Conservation (phyloP, 2,329 filamentous ascomycete species). For the Aspergillus sp. region DNA sequence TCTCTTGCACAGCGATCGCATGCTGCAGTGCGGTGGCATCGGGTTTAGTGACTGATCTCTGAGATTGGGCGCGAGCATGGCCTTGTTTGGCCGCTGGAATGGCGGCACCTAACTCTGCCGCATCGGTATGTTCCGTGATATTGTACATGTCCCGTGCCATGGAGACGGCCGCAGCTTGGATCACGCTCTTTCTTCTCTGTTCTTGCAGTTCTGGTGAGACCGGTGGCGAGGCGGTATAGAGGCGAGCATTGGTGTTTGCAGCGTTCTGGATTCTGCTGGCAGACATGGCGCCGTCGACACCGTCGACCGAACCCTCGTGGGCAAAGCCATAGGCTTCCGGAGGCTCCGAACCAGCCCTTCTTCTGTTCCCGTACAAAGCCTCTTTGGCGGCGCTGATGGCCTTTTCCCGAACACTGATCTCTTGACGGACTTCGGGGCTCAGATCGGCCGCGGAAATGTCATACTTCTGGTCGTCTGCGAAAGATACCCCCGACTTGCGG, state of each 20-base stretch:
- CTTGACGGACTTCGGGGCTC: conserved; percentile 51
- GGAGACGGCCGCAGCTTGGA: conserved; percentile 79
- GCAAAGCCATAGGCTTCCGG: conserved; percentile 63
- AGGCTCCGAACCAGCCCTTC: conserved; percentile 66
- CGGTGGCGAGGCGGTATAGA: conserved; percentile 76
- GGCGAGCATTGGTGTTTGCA: conserved; percentile 68
- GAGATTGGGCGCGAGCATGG: conserved; percentile 31
- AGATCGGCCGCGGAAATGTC: conserved; percentile 63
- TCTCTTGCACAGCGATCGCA: conserved; percentile 68
- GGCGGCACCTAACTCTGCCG: conserved; percentile 17
- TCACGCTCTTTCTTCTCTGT: conserved; percentile 65
- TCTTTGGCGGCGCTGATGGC: conserved; percentile 75
- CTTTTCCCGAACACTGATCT: conserved; percentile 55
- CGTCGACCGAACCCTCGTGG: conserved; percentile 58
- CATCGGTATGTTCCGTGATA: conserved; percentile 48
- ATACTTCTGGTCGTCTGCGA: conserved; percentile 14
- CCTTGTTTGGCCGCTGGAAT: conserved; percentile 32
- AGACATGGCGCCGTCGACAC: conserved; percentile 45
- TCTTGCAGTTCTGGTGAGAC: conserved; percentile 73
- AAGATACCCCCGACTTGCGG: conserved; percentile 16
- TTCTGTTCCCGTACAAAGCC: conserved; percentile 64
- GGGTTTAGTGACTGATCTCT: conserved; percentile 29
- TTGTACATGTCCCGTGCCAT: conserved; percentile 89
- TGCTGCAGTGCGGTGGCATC: conserved; percentile 21
- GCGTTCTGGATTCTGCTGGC: conserved; percentile 64